phyloP scores from a whole-genome alignment of 2,329 filamentous ascomycete genomes.

The Talaromyces pinophilus region DNA sequence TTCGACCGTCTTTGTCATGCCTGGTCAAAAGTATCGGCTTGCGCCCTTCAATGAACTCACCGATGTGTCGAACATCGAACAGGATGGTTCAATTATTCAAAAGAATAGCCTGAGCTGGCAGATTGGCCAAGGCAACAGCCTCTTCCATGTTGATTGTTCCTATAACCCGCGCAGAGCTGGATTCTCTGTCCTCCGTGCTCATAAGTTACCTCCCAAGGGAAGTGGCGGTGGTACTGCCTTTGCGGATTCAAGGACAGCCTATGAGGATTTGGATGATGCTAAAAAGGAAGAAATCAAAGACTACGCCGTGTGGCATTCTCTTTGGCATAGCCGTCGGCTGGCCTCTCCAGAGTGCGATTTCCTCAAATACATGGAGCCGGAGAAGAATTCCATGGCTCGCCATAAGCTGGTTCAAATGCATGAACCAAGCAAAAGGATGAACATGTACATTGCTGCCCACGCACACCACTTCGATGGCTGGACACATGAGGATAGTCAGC shows the following conservation, averaged over 20 bases:
- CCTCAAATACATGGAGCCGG: constrained; percentile 50
- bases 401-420: constrained; percentile 56
- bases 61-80: constrained; percentile 59
- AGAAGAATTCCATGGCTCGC: constrained; percentile 39
- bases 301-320: constrained; percentile 53
- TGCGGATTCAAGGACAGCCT: constrained; percentile 56
- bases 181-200: constrained; percentile 55
- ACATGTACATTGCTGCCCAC: constrained; percentile 57
- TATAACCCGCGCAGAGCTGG: constrained; percentile 58
- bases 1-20: constrained; percentile 7
- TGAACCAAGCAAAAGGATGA: constrained; percentile 53
- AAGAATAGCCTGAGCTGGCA: constrained; percentile 7
- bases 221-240: constrained; percentile 57
- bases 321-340: constrained; percentile 55
- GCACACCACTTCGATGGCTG: constrained; percentile 54
- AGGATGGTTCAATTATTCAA: constrained; percentile 43
- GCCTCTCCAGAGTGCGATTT: constrained; percentile 49
- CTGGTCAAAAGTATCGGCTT: constrained; percentile 6
- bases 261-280: constrained; percentile 46
- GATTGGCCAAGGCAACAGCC: constrained; percentile 45
- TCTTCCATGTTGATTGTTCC: constrained; percentile 59
- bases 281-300: constrained; percentile 44
- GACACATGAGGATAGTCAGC: constrained; percentile 36
- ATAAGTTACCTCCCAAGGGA: constrained; percentile 49
- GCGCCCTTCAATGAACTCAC: constrained; percentile 53